These are phyloP conservation scores for Plantago rigida DNA, from an alignment of 305 asterid genomes.

Conservation along the genomic window DNA sequence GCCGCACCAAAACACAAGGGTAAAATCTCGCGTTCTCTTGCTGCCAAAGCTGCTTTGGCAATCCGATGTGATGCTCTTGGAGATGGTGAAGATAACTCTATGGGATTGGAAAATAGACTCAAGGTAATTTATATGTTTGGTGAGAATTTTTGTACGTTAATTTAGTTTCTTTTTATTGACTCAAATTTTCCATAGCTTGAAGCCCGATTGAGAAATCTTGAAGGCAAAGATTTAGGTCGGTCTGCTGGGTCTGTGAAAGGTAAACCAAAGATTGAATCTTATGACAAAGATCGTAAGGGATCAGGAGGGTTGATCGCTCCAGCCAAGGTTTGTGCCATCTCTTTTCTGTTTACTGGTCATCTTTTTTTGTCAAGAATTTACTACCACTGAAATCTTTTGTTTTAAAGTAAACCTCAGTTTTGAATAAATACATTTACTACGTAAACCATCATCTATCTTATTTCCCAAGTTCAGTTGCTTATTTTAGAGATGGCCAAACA, in stretches of 20 bases:
- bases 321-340: slow-evolving; percentile 50
- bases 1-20: slow-evolving; percentile 98
- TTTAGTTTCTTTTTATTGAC: slow-evolving; percentile 2
- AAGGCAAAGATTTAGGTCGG: slow-evolving; percentile 60
- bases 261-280: slow-evolving; percentile 76
- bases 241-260: slow-evolving; percentile 87
- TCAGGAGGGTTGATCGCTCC: slow-evolving; percentile 68
- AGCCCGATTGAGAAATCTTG: slow-evolving; percentile 70
- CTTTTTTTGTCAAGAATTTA: too few species aligned
- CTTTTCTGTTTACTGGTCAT: neutral
- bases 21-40: slow-evolving; percentile 86
- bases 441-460: too few species aligned
- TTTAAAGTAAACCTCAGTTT: too few species aligned
- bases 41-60: slow-evolving; percentile 85
- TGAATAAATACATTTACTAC: too few species aligned
- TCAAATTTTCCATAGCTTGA: slow-evolving; percentile 47
- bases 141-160: neutral
- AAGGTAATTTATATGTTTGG: slow-evolving; percentile 45
- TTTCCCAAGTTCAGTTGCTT: too few species aligned
- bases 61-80: slow-evolving; percentile 87
- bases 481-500: too few species aligned
- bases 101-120: slow-evolving; percentile 79
- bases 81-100: slow-evolving; percentile 62
- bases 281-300: slow-evolving; percentile 76
- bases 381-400: neutral